Percentiles rank a stretch among this genome's conserved stretches.
These are phyloP conservation scores for Babjeviella inositovora DNA, from an alignment of 805 yeast species.

Conservation along the genomic window DNA sequence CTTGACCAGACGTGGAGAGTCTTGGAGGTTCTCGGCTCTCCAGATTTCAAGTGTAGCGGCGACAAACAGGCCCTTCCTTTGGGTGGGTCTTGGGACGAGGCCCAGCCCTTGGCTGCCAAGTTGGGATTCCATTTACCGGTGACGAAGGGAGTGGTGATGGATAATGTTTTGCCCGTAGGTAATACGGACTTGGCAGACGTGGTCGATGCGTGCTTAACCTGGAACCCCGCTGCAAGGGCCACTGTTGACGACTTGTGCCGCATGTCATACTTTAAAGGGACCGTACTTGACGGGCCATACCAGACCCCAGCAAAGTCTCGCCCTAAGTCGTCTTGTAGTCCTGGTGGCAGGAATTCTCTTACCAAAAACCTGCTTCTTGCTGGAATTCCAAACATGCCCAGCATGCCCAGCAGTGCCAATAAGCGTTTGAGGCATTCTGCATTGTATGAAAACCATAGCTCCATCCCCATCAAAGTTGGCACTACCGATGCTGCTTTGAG, in stretches of 20 bases:
- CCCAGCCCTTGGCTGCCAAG: slow-evolving; percentile 28
- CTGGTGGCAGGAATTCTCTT: too few species aligned
- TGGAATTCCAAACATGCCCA: too few species aligned
- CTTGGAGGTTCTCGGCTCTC: slow-evolving; percentile 59
- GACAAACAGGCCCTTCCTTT: slow-evolving; percentile 17
- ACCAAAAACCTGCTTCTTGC: too few species aligned
- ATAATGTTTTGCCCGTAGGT: slow-evolving; percentile 20
- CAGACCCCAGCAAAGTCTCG: too few species aligned
- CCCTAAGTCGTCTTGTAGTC: too few species aligned
- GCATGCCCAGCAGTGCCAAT: too few species aligned
- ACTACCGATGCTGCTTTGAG: too few species aligned
- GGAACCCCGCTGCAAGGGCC: slow-evolving; percentile 67
- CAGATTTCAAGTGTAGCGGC: slow-evolving; percentile 13
- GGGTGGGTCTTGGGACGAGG: slow-evolving; percentile 69
- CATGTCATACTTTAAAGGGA: slow-evolving; percentile 37
- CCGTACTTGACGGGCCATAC: slow-evolving; percentile 10
- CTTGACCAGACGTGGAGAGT: slow-evolving; percentile 65
- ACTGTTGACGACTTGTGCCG: slow-evolving; percentile 28
- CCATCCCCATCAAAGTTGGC: too few species aligned
- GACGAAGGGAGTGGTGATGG: slow-evolving; percentile 30
- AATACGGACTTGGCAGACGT: slow-evolving; percentile 21
- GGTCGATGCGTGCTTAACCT: slow-evolving; percentile 36
- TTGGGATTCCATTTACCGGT: slow-evolving; percentile 44
- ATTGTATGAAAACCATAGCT: too few species aligned
- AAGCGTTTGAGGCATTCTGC: too few species aligned